Percentiles rank a stretch among this genome's conserved stretches.
Conservation (phyloP, 129 eudicot species). For the Scalesia atractyloides region DNA sequence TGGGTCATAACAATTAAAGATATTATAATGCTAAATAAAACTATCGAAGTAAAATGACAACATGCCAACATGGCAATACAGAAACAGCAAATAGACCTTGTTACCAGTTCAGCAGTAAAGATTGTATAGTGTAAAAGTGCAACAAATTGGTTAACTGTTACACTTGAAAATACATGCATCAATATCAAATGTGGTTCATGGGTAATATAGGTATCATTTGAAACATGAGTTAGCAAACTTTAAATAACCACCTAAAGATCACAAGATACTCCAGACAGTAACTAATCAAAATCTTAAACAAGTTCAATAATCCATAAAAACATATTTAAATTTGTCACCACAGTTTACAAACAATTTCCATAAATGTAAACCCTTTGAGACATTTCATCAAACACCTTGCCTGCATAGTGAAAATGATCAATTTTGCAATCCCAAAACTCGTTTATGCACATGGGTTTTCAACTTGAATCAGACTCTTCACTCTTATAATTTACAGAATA, state of each 20-base stretch:
- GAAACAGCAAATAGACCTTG: not conserved
- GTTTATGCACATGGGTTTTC: not conserved
- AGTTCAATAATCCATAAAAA: not conserved
- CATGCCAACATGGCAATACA: not conserved
- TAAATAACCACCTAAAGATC: not conserved
- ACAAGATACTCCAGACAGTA: not conserved
- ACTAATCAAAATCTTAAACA: not conserved
- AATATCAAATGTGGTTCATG: not conserved
- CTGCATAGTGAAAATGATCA: not conserved
- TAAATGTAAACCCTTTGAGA: not conserved
- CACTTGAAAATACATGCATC: not conserved
- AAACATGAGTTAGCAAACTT: not conserved
- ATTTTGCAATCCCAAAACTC: not conserved
- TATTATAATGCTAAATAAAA: too few relatives aligned
- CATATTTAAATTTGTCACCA: not conserved
- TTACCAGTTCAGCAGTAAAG: not conserved
- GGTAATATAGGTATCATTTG: not conserved
- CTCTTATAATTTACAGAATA: not conserved
- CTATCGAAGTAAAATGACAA: not conserved
- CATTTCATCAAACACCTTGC: conserved; percentile 23
- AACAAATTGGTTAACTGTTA: not conserved
- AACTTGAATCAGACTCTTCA: not conserved
- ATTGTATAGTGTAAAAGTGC: not conserved
- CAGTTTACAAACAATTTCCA: not conserved
- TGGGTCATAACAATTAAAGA: not conserved